Base-by-base conservation (phyloP, 768 basidiomycete genomes). In the Mycena vulgaris region DNA sequence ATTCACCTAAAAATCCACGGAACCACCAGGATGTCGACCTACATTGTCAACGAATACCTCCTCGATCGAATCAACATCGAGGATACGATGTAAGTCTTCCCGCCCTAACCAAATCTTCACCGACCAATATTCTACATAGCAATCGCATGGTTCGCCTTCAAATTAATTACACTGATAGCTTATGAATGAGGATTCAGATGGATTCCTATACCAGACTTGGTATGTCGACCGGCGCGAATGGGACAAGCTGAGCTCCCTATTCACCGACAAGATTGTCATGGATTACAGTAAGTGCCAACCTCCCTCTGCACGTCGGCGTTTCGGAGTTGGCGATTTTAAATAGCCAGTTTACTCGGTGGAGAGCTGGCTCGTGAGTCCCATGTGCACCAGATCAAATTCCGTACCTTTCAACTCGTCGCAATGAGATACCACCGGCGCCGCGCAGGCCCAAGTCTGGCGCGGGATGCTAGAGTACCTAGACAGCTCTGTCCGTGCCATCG, bases 391-490 rank as follows among this genome's bases (percentile, higher is more conserved):
- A 27, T 28, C 39, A 25, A 37, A 40, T 23, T 10, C 23, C 4
- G 3, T 9, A n/a, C 13, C 13, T 21, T 23, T 30, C 21, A 1
- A 27, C 39, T 59, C 35, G 21, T 30, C 28, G 40, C 17, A 17
- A 9, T 5, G 27, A 63, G 62, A 51, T 17, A 63, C 49, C 23
- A 63, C n/a, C 9, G 25, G 25, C 2, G 27, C 31, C 25, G 27
- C 39, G 10, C 62, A 52, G 39, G 62, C 17, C 3, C 17, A 63
- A 48, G 35, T 52, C 13, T 63, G 62, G n/a, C n/a, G n/a, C n/a
- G 62, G 42, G 31, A 63, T 52, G 62, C 28, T 63, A 27, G 51
- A 63, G 5, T 51, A 63, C 25, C 30, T 63, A 27, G 62, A 63
- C n/a, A 5, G 25, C 5, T 17, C 37, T 0, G 11, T 28, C 16